Evolutionary conservation across 306 rosid genomes (phyloP), one percentile per base, ranked within the genome.

Genomic region (Vigna angularis): DNA sequence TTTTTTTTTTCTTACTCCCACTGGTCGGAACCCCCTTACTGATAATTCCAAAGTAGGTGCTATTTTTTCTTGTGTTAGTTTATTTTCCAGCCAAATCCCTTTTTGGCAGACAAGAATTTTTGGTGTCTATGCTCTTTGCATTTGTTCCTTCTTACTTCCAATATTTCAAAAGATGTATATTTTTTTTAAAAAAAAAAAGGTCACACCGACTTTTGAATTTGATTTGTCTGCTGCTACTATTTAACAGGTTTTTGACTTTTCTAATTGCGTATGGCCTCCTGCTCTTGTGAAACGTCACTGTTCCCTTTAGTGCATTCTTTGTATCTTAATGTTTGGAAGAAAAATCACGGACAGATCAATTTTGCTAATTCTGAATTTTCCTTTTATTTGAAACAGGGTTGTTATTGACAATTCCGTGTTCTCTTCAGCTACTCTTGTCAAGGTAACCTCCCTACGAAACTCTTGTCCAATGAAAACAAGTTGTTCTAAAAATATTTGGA

Each of bases 331-430:
- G 36, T 50, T 62, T 40, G 58, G 59, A 63, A 32, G 40, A 47
- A 55, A 76, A 72, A 67, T 24, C 7, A 9, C n/a, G 24, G 30
- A 72, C 70, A 52, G 50, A 48, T 15, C 72, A 10, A 48, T 42
- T 48, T 81, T 28, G 76, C 87, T 85, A 86, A 88, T 79, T 84
- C 70, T 88, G 91, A 83, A 88, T 57, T 49, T 65, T 81, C 50
- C 11, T 36, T 34, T 56, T 79, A 30, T 30, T 0, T 18, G 76
- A 42, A 73, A 75, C 86, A 95, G 99, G 86, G 99, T 95, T 73
- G 97, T 88, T 70, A 91, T 95, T 78, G 99, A 95, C 81, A 92
- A 95, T 88, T 89, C 91, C 84, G 96, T 84, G 51, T 93, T 95
- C 74, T 63, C 94, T 61, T 84, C 82, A 32, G 90, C 98, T 48